Percentiles rank a stretch among this genome's conserved stretches.
Evolutionary conservation across 202 grass and related monocot genomes (phyloP).

Genomic region (Brachypodium distachyon): DNA sequence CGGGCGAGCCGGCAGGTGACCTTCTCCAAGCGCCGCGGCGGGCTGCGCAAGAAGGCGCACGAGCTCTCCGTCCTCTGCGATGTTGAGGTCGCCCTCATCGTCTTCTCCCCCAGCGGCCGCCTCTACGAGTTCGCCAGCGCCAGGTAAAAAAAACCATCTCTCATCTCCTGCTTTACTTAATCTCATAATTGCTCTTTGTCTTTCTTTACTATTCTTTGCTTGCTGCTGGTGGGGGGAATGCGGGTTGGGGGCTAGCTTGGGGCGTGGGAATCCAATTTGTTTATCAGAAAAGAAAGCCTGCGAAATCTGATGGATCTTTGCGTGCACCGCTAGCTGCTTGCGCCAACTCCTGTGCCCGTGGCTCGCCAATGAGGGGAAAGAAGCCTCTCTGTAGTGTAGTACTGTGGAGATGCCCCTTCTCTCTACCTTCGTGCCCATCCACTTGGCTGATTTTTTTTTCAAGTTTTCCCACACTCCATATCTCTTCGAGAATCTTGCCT

Average conservation of each 20-base stretch:
- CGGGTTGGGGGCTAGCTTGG: background rate
- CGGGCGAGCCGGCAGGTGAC: constrained; percentile 71
- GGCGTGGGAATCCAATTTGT: background rate
- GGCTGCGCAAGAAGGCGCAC: constrained; percentile 85
- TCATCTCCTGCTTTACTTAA: no score
- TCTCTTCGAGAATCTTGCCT: constrained; percentile 18
- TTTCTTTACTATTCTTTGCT: constrained; percentile 1
- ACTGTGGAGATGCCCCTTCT: background rate
- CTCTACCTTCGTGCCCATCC: background rate
- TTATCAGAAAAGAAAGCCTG: constrained; percentile 12
- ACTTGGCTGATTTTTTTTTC: background rate
- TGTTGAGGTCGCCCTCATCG: constrained; percentile 62
- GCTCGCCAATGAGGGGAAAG: background rate
- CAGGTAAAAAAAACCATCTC: constrained; percentile 22
- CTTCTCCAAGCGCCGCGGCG: constrained; percentile 83
- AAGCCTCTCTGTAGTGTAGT: background rate
- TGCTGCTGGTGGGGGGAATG: background rate
- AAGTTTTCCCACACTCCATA: background rate
- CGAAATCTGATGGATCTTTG: constrained; percentile 23
- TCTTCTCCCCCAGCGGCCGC: constrained; percentile 70
- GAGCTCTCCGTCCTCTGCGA: constrained; percentile 89
- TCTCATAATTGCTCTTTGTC: background rate
- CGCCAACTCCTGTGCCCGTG: constrained; percentile 2
- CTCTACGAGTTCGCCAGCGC: constrained; percentile 62
- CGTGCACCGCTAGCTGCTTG: background rate